These are phyloP conservation scores for Xylaria palmicola DNA, from an alignment of 495 filamentous ascomycete species.

Conservation along the genomic window DNA sequence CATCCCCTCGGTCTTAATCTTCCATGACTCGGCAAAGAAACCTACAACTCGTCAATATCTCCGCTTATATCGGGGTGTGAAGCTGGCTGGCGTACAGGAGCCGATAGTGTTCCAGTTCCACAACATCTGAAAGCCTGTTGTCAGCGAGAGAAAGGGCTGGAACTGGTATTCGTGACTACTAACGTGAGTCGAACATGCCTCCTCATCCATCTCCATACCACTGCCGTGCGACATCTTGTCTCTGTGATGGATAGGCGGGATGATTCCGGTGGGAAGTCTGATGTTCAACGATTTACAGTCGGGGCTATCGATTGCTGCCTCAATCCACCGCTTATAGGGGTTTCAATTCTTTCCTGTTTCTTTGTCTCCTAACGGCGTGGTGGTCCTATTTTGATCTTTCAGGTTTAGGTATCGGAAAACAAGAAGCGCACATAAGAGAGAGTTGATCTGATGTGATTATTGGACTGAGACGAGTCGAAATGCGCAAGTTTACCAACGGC, in stretches of 20 bases:
- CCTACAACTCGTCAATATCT: conserved; percentile 21
- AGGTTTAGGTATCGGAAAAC: not conserved
- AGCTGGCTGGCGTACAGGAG: conserved; percentile 31
- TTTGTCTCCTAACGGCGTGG: not conserved
- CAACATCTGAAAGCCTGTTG: conserved; percentile 46
- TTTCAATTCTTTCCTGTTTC: not conserved
- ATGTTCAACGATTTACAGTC: not conserved
- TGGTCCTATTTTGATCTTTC: not conserved
- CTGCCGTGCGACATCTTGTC: conserved; percentile 9
- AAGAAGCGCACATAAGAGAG: not conserved
- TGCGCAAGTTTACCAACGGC: conserved; percentile 2
- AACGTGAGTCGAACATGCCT: conserved; percentile 14
- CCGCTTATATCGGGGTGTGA: not conserved
- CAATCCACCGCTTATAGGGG: not conserved
- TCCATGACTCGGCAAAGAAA: conserved; percentile 51
- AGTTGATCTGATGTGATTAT: not conserved
- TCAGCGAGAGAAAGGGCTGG: not conserved
- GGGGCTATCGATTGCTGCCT: not conserved
- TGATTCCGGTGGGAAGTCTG: too few species aligned
- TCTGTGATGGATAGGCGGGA: not conserved
- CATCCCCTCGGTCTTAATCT: conserved; percentile 43
- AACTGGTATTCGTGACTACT: not conserved
- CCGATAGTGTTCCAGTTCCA: conserved; percentile 61
- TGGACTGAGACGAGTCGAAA: not conserved
- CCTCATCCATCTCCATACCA: conserved; percentile 17